phyloP scores from a whole-genome alignment of 441 rosid species.

The Dalechampia spathulata region DNA sequence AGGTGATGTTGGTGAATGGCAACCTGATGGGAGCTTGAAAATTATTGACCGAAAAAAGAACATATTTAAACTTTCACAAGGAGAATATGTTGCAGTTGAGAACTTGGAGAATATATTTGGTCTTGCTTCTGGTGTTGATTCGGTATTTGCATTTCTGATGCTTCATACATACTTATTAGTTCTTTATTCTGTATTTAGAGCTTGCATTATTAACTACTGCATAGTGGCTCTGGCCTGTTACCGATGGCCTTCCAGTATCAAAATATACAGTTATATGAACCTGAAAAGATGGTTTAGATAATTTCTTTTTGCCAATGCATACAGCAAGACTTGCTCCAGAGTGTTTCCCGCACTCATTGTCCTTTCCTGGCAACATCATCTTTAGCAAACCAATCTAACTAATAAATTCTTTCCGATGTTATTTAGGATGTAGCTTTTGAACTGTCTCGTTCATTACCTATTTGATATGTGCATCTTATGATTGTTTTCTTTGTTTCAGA shows the following conservation, averaged over 20 bases:
- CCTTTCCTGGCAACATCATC: too few species aligned
- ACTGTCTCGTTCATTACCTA: neutral
- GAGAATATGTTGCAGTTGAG: slow-evolving; percentile 97
- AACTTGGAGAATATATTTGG: slow-evolving; percentile 76
- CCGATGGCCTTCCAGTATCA: neutral
- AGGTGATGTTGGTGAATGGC: slow-evolving; percentile 99
- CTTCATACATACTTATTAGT: neutral
- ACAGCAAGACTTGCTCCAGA: too few species aligned
- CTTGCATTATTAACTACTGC: neutral
- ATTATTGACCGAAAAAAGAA: slow-evolving; percentile 88
- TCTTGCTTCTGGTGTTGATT: slow-evolving; percentile 51
- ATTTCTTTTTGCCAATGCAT: too few species aligned
- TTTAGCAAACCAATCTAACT: neutral
- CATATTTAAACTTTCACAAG: slow-evolving; percentile 96
- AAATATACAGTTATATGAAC: neutral
- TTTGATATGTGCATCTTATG: neutral
- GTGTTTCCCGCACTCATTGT: too few species aligned
- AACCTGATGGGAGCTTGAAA: slow-evolving; percentile 92
- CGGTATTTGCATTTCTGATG: slow-evolving; percentile 34
- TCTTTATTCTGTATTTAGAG: neutral
- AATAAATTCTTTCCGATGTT: neutral
- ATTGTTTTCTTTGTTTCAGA: slow-evolving; percentile 28
- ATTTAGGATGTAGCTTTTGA: neutral
- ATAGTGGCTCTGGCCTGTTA: neutral
- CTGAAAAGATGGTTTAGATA: neutral